Evolutionary conservation across 441 rosid species (phyloP).

Genomic region (Viola pubescens): DNA sequence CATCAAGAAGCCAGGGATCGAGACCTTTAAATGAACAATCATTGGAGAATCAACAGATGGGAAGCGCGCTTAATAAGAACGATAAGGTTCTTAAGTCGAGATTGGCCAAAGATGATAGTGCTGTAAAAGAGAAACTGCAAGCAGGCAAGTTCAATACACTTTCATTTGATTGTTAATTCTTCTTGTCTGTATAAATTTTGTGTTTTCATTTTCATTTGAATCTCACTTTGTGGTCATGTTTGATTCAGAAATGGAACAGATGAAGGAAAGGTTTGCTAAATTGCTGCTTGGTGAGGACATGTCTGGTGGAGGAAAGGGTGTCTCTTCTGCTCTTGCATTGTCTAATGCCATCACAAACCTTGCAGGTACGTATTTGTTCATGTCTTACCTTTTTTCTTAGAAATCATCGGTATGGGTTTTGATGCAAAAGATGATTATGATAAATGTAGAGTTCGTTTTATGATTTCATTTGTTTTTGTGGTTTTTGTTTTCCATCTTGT

Average conservation of each 20-base stretch:
- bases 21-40: constrained; percentile 10
- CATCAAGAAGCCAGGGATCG: constrained; percentile 16
- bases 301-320: constrained; percentile 98
- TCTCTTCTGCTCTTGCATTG: constrained; percentile 87
- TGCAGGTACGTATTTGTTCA: constrained; percentile 44
- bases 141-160: constrained; percentile 28
- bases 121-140: constrained; percentile 26
- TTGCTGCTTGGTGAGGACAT: constrained; percentile 90
- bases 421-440: neutral
- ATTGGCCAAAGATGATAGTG: constrained; percentile 27
- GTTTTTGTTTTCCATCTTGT: neutral
- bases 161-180: neutral
- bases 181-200: neutral
- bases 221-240: constrained; percentile 6
- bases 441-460: neutral
- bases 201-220: neutral
- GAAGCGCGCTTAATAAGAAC: constrained; percentile 16
- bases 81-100: constrained; percentile 28
- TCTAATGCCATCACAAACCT: constrained; percentile 92
- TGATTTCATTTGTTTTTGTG: neutral
- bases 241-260: constrained; percentile 61
- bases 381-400: neutral
- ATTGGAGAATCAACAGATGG: constrained; percentile 21
- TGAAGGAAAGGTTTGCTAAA: constrained; percentile 84
- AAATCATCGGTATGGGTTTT: neutral